Conservation (phyloP, 2,329 filamentous ascomycete genomes). For the Fusarium sp. region DNA sequence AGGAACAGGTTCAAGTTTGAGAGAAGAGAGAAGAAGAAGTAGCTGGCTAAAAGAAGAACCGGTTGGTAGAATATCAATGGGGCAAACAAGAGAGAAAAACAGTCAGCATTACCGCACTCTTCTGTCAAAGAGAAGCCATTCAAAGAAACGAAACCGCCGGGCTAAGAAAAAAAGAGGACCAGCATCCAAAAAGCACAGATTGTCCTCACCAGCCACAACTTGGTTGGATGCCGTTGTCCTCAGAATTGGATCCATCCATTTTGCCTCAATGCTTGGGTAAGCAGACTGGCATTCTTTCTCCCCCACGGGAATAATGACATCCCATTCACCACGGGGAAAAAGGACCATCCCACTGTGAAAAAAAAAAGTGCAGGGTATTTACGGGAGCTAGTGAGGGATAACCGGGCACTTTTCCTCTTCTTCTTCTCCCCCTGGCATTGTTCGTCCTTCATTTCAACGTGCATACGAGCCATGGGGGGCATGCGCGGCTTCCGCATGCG, state of each 20-base stretch:
- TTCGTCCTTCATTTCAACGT: slow-evolving; percentile 39
- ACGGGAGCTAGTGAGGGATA: slow-evolving; percentile 19
- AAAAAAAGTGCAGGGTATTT: slow-evolving; percentile 20
- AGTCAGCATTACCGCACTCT: slow-evolving; percentile 14
- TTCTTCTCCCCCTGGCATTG: slow-evolving; percentile 7
- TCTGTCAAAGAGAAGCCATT: slow-evolving; percentile 20
- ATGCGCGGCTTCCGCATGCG: slow-evolving; percentile 32
- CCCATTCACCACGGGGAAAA: neutral
- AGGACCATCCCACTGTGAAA: neutral
- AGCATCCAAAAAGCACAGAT: slow-evolving; percentile 16
- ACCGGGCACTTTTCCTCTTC: neutral
- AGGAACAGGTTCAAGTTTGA: neutral
- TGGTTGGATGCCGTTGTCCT: slow-evolving; percentile 5
- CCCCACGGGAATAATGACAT: slow-evolving; percentile 10
- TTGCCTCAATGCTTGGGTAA: neutral
- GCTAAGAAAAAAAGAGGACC: slow-evolving; percentile 1
- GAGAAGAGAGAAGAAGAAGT: neutral
- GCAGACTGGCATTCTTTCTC: neutral
- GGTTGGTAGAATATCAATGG: slow-evolving; percentile 15
- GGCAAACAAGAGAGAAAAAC: slow-evolving; percentile 11
- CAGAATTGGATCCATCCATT: neutral
- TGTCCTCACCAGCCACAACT: slow-evolving; percentile 29
- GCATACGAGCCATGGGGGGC: slow-evolving; percentile 35
- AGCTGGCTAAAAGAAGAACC: slow-evolving; percentile 9
- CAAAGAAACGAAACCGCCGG: neutral